These are phyloP conservation scores for Lachnellula arida DNA, from an alignment of 2,329 filamentous ascomycete genomes.

Conservation along the genomic window DNA sequence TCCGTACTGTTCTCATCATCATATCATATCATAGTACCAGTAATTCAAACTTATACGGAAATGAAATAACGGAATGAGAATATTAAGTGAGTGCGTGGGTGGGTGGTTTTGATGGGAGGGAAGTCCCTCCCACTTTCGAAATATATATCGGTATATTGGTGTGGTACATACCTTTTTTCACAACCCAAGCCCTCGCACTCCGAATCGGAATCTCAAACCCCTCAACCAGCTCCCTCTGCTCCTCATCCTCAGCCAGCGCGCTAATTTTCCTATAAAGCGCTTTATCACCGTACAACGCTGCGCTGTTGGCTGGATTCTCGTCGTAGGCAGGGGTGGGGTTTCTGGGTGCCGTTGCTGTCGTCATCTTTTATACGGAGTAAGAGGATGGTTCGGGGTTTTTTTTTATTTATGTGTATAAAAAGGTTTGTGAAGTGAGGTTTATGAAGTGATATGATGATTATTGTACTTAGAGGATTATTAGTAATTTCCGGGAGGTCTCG, in stretches of 20 bases:
- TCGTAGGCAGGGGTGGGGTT: constrained; percentile 19
- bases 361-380: neutral
- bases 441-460: no score
- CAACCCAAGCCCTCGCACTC: constrained; percentile 68
- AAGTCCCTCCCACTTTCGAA: neutral
- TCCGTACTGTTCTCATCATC: no score
- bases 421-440: no score
- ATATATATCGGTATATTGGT: no score
- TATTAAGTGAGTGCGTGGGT: no score
- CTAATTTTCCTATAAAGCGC: constrained; percentile 21
- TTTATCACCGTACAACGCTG: constrained; percentile 23
- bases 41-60: neutral
- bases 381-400: no score
- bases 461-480: no score
- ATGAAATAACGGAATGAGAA: neutral
- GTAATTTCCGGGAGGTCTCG: no score
- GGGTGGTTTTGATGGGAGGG: no score
- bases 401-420: no score
- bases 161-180: constrained; percentile 42
- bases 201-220: constrained; percentile 66
- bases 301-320: neutral
- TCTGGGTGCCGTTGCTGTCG: neutral
- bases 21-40: no score
- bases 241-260: constrained; percentile 11
- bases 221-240: constrained; percentile 31